Evolutionary conservation across 495 filamentous ascomycete genomes (phyloP).

Genomic region (Pyronema omphalodes): DNA sequence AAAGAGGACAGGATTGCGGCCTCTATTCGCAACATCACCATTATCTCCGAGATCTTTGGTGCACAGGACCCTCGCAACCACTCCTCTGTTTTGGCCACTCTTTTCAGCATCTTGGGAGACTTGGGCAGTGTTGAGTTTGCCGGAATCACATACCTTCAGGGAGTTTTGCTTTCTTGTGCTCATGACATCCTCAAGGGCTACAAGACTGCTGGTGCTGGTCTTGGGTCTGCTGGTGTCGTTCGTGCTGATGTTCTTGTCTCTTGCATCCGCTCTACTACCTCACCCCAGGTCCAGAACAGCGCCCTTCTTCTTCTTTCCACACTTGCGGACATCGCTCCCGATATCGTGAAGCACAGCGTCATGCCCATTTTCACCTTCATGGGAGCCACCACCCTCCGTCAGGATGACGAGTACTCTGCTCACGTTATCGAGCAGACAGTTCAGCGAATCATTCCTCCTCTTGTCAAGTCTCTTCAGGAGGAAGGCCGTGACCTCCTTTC

Average conservation of each 20-base stretch:
- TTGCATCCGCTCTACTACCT: slow-evolving; percentile 73
- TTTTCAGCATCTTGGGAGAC: slow-evolving; percentile 70
- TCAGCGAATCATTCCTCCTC: slow-evolving; percentile 69
- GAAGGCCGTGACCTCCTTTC: slow-evolving; percentile 56
- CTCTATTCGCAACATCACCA: slow-evolving; percentile 53
- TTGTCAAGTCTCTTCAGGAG: slow-evolving; percentile 69
- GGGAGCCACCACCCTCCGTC: slow-evolving; percentile 68
- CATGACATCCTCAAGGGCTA: slow-evolving; percentile 58
- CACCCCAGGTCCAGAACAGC: slow-evolving; percentile 76
- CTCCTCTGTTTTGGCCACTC: slow-evolving; percentile 49
- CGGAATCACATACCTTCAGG: slow-evolving; percentile 72
- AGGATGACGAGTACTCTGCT: slow-evolving; percentile 88
- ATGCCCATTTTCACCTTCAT: slow-evolving; percentile 99
- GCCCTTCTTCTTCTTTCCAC: slow-evolving; percentile 76
- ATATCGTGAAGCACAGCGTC: slow-evolving; percentile 79
- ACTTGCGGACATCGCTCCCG: slow-evolving; percentile 65
- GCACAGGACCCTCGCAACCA: slow-evolving; percentile 51
- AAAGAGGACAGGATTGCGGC: slow-evolving; percentile 38
- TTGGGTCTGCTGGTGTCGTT: slow-evolving; percentile 55
- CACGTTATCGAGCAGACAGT: slow-evolving; percentile 83
- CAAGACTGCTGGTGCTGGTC: slow-evolving; percentile 33
- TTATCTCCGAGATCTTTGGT: slow-evolving; percentile 78
- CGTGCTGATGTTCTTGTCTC: slow-evolving; percentile 76
- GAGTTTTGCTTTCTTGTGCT: slow-evolving; percentile 55
- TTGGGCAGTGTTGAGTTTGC: slow-evolving; percentile 63